These are phyloP conservation scores for Trichosporon sp. DNA, from an alignment of 1,284 basidiomycete species.

Conservation along the genomic window DNA sequence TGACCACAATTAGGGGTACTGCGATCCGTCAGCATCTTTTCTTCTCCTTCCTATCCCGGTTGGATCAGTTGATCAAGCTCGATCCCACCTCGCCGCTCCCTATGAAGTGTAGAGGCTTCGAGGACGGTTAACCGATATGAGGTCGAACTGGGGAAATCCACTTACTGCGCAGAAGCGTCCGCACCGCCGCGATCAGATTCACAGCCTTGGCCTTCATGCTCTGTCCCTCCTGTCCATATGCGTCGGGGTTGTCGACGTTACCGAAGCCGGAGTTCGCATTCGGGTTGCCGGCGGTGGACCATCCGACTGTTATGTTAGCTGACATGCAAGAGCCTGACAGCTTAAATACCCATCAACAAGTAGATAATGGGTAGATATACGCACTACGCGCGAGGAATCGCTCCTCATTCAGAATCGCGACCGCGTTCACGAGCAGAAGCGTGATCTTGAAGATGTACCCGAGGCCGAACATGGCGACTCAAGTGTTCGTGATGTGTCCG, in stretches of 20 bases:
- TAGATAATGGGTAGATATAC: conserved; percentile 48
- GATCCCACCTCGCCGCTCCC: no score
- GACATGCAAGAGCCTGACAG: no score
- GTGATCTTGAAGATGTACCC: conserved; percentile 58
- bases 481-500: no score
- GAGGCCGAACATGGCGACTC: conserved; percentile 37
- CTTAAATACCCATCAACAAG: conserved; percentile 21
- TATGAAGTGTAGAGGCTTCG: no score
- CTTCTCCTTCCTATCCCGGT: conserved; percentile 5
- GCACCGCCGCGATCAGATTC: conserved; percentile 87
- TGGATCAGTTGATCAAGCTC: background rate
- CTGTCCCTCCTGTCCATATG: conserved; percentile 61
- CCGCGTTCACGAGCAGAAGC: conserved; percentile 84
- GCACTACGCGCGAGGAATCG: conserved; percentile 88
- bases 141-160: conserved; percentile 29
- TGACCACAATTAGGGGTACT: conserved; percentile 86
- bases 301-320: conserved; percentile 70
- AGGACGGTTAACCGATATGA: no score
- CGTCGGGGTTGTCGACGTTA: conserved; percentile 41
- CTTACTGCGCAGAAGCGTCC: conserved; percentile 92
- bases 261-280: conserved; percentile 53
- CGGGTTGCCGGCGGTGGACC: conserved; percentile 70
- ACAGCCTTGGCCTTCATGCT: conserved; percentile 83
- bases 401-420: conserved; percentile 93
- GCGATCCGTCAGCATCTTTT: conserved; percentile 37